Conservation (phyloP, 2,329 filamentous ascomycete species). For the Aureobasidium sp. region DNA sequence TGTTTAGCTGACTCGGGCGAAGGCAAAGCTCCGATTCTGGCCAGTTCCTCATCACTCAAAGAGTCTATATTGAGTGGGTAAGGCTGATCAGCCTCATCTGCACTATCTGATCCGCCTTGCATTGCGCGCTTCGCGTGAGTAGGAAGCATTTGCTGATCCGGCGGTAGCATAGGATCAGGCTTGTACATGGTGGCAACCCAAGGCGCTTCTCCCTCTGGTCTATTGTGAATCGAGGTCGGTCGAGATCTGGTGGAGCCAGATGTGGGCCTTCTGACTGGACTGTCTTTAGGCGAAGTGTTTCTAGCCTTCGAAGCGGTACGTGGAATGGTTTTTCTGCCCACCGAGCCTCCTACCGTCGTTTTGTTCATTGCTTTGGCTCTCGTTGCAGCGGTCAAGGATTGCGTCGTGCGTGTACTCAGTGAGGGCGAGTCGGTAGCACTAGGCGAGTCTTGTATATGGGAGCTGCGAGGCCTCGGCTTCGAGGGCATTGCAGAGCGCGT, state of each 20-base stretch:
- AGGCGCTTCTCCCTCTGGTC: slow-evolving; percentile 88
- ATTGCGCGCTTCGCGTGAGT: slow-evolving; percentile 86
- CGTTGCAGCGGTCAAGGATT: background rate
- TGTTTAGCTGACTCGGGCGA: slow-evolving; percentile 6
- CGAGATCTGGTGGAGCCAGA: slow-evolving; percentile 28
- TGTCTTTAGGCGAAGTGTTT: slow-evolving; percentile 25
- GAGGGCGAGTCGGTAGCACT: background rate
- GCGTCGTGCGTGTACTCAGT: background rate
- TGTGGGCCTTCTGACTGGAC: slow-evolving; percentile 19
- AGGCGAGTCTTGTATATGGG: slow-evolving; percentile 3
- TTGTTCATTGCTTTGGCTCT: slow-evolving; percentile 11
- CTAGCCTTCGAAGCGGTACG: background rate
- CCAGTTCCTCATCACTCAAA: slow-evolving; percentile 58
- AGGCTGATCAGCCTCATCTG: slow-evolving; percentile 79
- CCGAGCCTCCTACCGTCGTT: background rate
- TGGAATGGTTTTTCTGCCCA: slow-evolving; percentile 8
- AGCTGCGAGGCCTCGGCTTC: slow-evolving; percentile 5
- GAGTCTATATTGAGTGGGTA: slow-evolving; percentile 85
- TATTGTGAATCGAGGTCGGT: slow-evolving; percentile 40
- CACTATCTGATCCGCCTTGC: slow-evolving; percentile 94
- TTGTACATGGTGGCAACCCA: slow-evolving; percentile 96
- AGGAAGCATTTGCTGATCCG: slow-evolving; percentile 89
- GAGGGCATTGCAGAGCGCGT: background rate
- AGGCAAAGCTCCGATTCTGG: slow-evolving; percentile 32
- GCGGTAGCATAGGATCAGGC: slow-evolving; percentile 86